Base-by-base conservation (phyloP, 2,329 filamentous ascomycete species). In the Talaromyces amestolkiae region DNA sequence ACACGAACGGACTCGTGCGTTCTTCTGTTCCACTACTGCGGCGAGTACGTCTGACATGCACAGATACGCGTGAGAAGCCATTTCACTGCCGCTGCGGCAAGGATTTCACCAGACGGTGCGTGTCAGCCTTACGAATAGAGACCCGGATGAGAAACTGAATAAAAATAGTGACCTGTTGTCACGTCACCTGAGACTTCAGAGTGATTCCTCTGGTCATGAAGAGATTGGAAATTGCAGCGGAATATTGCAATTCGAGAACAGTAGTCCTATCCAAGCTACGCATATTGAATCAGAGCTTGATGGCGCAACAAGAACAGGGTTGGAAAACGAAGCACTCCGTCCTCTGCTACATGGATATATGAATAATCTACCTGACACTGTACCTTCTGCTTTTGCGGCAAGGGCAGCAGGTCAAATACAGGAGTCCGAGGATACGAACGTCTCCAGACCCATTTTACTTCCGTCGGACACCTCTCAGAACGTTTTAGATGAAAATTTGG, bases 21-120 rank as follows among this genome's bases (percentile, higher is more conserved):
- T 63, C 61, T 22, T 49, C n/a, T n/a, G 49, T 41, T 63, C 61
- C 47, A 33, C 7, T 63, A 15, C 49, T 54, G 19, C 5, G 35
- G 27, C 41, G 49, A 22, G 24, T 37, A 56, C 37, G 7, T 45
- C 49, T 63, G 61, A 63, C 61, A 63, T 56, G 37, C 27, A 56
- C 51, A 63, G 61, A 63, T 63, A 63, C 61, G n/a, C 61, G 49
- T 37, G 61, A 63, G 51, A 63, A 63, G 61, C 61, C 61, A 63
- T 63, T 63, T 56, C 61, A 56, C 61, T 63, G 61, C 49, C 49
- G 9, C 47, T 63, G 61, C 51, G 61, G 61, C 61, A 63, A 63
- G 61, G 22, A 17, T 17, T 63, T 63, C 49, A 63, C 61, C 4
- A 43, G 61, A 56, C 61, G 61, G 61, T 63, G 56, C 24, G 61